phyloP scores from a whole-genome alignment of 805 yeast species.

The Metschnikowia sp. region DNA sequence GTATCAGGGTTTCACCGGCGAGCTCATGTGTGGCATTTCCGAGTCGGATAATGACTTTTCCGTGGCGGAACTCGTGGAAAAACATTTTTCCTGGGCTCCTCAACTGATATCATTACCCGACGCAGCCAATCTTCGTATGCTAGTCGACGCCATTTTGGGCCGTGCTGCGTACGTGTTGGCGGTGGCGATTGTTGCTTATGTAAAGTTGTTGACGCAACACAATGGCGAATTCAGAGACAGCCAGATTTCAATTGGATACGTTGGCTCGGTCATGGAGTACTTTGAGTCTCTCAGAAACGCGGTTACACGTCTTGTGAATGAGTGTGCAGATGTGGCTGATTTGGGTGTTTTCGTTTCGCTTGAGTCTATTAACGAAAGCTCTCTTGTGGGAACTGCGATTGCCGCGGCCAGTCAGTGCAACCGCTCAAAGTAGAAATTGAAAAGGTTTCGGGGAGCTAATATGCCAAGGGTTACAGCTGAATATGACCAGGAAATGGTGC shows the following conservation, averaged over 20 bases:
- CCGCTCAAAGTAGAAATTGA: background rate
- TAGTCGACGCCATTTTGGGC: conserved; percentile 36
- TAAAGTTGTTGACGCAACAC: conserved; percentile 25
- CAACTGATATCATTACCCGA: conserved; percentile 24
- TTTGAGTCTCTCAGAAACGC: conserved; percentile 37
- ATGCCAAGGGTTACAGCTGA: too few relatives aligned
- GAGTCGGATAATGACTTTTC: conserved; percentile 24
- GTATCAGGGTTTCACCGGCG: conserved; percentile 38
- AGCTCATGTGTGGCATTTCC: conserved; percentile 36
- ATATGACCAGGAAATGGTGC: background rate
- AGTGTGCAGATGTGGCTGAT: conserved; percentile 21
- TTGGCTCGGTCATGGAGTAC: conserved; percentile 50
- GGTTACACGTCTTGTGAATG: conserved; percentile 22
- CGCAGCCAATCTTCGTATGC: conserved; percentile 22
- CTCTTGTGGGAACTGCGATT: conserved; percentile 53
- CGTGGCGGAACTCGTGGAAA: conserved; percentile 21
- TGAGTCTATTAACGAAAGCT: conserved; percentile 42
- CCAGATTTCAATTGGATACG: conserved; percentile 41
- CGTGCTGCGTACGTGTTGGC: conserved; percentile 47
- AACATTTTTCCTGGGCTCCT: conserved; percentile 22
- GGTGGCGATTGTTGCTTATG: conserved; percentile 37
- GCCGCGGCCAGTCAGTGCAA: conserved; percentile 39
- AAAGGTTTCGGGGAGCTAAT: too few relatives aligned
- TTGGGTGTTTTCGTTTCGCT: conserved; percentile 36
- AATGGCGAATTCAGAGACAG: conserved; percentile 17